Evolutionary conservation across 176 grass and related monocot genomes (phyloP), one percentile per base, ranked within the genome.

Genomic region (Oryza rufipogon): DNA sequence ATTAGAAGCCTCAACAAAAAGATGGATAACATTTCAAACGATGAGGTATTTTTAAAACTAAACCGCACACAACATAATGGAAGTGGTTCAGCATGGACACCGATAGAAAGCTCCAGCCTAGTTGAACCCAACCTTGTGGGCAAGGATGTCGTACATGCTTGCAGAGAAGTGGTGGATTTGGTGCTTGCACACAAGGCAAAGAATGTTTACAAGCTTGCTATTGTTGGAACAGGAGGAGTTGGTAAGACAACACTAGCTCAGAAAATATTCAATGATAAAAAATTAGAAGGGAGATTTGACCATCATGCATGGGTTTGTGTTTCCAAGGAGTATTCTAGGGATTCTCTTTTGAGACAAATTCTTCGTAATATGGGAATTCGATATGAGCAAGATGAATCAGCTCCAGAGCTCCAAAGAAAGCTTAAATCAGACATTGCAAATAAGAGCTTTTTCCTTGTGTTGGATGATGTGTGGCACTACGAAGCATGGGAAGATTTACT

Each of bases 171-270:
- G 23, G 71, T 86, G 5, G 22, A 68, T 5, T 10, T 83, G 5
- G 30, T 80, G 1, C 52, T 79, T 39, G 6, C 11, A 56, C 20
- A 92, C 7, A 64, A 75, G 11, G 9, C 22, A 61, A 68, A 63
- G 9, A 78, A 80, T 2, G 20, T 15, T 48, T 42, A 61, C 20
- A 64, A 84, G 12, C 1, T 73, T 28, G 68, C 75, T 9, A 69
- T 89, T 12, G 44, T 66, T 33, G 87, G 87, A 14, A 84, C 32
- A 80, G 75, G 11, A 67, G 36, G n/a, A 3, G 44, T 81, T 84
- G 64, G 64, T 4, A 91, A 91, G 36, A 91, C 89, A 17, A 91
- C 73, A 3, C 70, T 89, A 2, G 78, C 90, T 80, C 81, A 80
- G 75, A 80, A 84, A 36, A 56, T 84, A 60, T 85, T 44, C 34